A percentile compares a stretch with the other conserved stretches of the same genome.
Evolutionary conservation across 495 filamentous ascomycete genomes (phyloP).

Genomic region (Neurospora tetraspora): DNA sequence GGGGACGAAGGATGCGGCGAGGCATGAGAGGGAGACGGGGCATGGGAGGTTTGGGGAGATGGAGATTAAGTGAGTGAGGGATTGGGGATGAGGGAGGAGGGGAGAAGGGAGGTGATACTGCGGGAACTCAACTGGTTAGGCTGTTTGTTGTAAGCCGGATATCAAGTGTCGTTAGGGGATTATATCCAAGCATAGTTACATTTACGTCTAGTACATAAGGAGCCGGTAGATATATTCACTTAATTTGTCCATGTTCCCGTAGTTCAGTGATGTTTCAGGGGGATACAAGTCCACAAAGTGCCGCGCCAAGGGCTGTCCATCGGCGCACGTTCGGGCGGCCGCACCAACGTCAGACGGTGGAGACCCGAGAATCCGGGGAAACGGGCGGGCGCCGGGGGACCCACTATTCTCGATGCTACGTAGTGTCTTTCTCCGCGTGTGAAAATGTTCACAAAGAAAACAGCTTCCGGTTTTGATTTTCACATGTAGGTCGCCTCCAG

Average conservation of each 20-base stretch:
- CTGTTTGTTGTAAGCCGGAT: neutral
- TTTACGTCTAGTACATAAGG: neutral
- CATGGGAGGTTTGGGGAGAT: conserved; percentile 26
- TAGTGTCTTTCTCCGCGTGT: neutral
- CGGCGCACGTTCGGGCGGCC: neutral
- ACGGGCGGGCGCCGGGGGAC: neutral
- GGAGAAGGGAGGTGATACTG: neutral
- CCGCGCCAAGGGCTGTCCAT: neutral
- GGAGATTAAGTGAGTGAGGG: conserved; percentile 12
- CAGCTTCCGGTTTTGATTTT: neutral
- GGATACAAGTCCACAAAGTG: neutral
- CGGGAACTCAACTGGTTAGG: neutral
- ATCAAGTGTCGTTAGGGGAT: neutral
- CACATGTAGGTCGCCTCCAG: neutral
- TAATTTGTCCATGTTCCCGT: neutral
- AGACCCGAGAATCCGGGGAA: neutral
- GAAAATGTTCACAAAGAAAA: neutral
- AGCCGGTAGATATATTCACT: neutral
- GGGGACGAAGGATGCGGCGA: conserved; percentile 44
- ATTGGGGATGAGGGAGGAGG: neutral
- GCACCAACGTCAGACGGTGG: neutral
- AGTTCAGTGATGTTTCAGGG: neutral
- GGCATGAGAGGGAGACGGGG: conserved; percentile 24
- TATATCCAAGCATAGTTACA: neutral
- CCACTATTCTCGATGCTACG: neutral